Evolutionary conservation across 441 rosid species (phyloP), one percentile per base, ranked within the genome.

Genomic region (Euphorbia corollata): DNA sequence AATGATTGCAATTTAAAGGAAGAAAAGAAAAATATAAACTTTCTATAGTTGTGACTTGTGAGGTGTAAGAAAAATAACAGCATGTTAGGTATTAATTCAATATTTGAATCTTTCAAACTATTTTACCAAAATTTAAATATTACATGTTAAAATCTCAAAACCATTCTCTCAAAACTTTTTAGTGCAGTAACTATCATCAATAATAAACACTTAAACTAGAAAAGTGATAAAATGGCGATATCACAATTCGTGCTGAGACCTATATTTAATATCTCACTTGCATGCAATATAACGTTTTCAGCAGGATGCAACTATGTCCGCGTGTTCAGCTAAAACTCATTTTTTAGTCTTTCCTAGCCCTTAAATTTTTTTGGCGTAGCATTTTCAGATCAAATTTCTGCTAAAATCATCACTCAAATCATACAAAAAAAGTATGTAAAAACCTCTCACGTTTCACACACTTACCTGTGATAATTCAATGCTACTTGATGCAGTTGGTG

Each of bases 391-490:
- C 8, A 19, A 5, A 69, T 61, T 38, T 71, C 54, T 27, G 23
- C 64, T 53, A 10, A 41, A n/a, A 48, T 16, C 54, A 51, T 51
- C 56, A 18, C 2, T 51, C 24, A 6, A 6, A 51, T 36, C 8
- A 23, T 60, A 34, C 41, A 30, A 10, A 20, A 36, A 23, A 18
- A 15, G 16, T 41, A 55, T 15, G 3, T 20, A 54, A 34, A 62
- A 18, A 27, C 32, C 32, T 59, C 16, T 50, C 68, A 71, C 9
- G 1, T 41, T 16, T 41, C 27, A 64, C 27, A 50, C 47, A 24
- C 24, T 76, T 82, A 93, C 97, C 96, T 85, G 87, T 51, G 86
- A 81, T 78, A 89, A 83, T 71, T 87, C 99, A 55, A 45, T 67
- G 74, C 73, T 72, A 72, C 75, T 82, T 66, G 86, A 74, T 59